Percentiles rank a stretch among this genome's conserved stretches.
Conservation (phyloP, 768 basidiomycete genomes). For the Calvatia gigantea region DNA sequence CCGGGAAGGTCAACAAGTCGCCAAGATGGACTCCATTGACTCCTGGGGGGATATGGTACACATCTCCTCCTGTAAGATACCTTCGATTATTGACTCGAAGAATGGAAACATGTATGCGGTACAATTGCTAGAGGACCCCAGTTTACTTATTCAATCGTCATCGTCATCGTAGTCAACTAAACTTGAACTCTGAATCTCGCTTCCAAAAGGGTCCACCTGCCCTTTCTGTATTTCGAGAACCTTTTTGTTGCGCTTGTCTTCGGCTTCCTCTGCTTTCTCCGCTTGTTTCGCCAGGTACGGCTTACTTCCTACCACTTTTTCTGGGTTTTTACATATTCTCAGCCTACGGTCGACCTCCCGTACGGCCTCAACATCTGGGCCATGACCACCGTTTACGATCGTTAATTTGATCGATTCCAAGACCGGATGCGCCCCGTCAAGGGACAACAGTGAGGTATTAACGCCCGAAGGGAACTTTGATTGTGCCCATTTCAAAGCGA, state of each 20-base stretch:
- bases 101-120: constrained; percentile 20
- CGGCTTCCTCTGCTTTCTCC: constrained; percentile 68
- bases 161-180: constrained; percentile 62
- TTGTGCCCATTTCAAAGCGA: constrained; percentile 60
- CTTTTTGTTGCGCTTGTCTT: constrained; percentile 66
- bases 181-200: constrained; percentile 37
- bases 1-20: constrained; percentile 33
- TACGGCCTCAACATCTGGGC: constrained; percentile 79
- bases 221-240: constrained; percentile 43
- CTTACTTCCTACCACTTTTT: constrained; percentile 88
- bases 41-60: constrained; percentile 11
- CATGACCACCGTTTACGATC: constrained; percentile 50
- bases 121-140: not conserved
- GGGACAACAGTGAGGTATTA: constrained; percentile 9
- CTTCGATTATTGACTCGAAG: constrained; percentile 11
- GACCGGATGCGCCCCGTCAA: constrained; percentile 20
- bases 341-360: constrained; percentile 87
- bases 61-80: constrained; percentile 16
- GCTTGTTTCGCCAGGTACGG: constrained; percentile 71
- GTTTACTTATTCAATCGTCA: constrained; percentile 29
- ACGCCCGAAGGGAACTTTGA: constrained; percentile 26
- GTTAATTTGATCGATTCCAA: constrained; percentile 52
- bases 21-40: constrained; percentile 27
- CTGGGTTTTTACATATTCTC: constrained; percentile 90
- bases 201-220: constrained; percentile 71